Evolutionary conservation across 179 eudicot genomes (phyloP).

Genomic region (Corrigiola litoralis): DNA sequence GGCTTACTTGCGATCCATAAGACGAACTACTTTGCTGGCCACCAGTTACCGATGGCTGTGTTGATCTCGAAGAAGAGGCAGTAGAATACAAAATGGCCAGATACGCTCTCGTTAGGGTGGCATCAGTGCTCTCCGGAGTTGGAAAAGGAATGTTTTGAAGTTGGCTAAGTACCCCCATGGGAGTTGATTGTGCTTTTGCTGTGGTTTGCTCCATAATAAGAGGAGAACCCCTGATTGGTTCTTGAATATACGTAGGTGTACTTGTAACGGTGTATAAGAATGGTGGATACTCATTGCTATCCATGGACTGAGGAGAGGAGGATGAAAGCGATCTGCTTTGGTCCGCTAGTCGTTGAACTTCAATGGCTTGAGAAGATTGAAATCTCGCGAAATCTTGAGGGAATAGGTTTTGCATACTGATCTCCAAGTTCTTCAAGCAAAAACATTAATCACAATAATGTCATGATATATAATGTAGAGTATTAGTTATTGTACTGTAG

Average conservation of each 20-base stretch:
- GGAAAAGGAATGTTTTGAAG: constrained; percentile 36
- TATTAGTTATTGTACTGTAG: background rate
- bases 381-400: constrained; percentile 34
- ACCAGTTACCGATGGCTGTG: background rate
- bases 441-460: background rate
- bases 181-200: constrained; percentile 7
- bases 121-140: constrained; percentile 46
- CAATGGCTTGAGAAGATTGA: background rate
- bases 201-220: constrained; percentile 3
- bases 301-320: constrained; percentile 53
- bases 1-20: background rate
- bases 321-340: constrained; percentile 50
- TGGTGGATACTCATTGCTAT: constrained; percentile 48
- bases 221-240: background rate
- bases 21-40: background rate
- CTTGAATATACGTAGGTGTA: constrained; percentile 18
- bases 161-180: constrained; percentile 21
- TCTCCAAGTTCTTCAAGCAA: constrained; percentile 44
- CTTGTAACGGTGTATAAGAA: constrained; percentile 34
- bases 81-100: constrained; percentile 53
- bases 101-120: constrained; percentile 56
- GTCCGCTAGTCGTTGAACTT: constrained; percentile 20
- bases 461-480: too few species aligned
- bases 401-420: constrained; percentile 43
- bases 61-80: constrained; percentile 19